Base-by-base conservation (phyloP, 148 eudicot genomes). In the Gaultheria prostrata region DNA sequence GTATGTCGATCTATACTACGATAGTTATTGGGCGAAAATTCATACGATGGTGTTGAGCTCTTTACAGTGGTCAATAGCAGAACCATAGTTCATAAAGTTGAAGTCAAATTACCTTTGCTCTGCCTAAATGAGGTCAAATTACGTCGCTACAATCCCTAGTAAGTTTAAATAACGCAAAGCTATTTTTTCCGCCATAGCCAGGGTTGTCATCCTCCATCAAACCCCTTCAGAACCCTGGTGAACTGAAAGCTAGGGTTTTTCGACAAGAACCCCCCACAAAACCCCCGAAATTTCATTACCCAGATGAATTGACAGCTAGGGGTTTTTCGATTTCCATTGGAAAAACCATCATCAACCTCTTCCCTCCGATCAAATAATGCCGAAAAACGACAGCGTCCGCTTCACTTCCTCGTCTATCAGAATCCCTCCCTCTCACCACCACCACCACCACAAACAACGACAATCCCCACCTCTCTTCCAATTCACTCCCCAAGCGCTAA, bases 361-460 rank as follows among this genome's bases (percentile, higher is more conserved):
- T 39, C 17, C 30, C 54, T 3, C 24, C 73, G 51, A 45, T 48
- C 24, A 77, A 77, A 86, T 82, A 48, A 93, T 94, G 98, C 89
- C 87, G 77, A 84, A 77, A 76, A 94, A 93, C 76, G 90, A 89
- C 30, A 88, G 83, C 85, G 74, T 94, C 20, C 86, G 88, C 43
- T 93, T 94, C 90, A 87, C 82, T 70, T 89, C 94, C 63, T 92
- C 94, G 81, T 80, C 92, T 43, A 71, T 93, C 83, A 90, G 86
- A 85, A 78, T 92, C 86, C 91, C 96, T 18, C 43, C 11, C 54
- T 80, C 75, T 63, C 30, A 53, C 72, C 84, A n/a, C 78, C 85
- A 18, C 46, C 86, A 26, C 57, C 65, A 77, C 61, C 84, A n/a
- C 51, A 82, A 32, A 30, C 50, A 51, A 32, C 80, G 26, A 32